These are phyloP conservation scores for Ramaria rubella DNA, from an alignment of 768 basidiomycete genomes.

Conservation along the genomic window DNA sequence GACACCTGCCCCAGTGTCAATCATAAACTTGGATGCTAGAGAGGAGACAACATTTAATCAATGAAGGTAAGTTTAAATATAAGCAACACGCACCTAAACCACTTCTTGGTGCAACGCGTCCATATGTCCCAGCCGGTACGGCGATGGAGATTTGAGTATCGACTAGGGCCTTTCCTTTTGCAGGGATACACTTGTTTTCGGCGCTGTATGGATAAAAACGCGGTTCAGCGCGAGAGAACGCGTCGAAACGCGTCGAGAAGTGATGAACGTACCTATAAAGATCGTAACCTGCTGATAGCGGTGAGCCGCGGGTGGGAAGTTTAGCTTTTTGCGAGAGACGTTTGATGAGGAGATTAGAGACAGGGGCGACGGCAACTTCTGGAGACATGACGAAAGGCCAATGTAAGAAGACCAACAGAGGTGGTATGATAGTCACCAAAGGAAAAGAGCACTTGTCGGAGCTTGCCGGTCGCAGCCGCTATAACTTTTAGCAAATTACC, in stretches of 20 bases:
- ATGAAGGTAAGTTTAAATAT: not conserved
- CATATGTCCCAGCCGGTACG: slow-evolving; percentile 90
- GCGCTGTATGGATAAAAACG: slow-evolving; percentile 44
- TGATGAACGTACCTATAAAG: slow-evolving; percentile 63
- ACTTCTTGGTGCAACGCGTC: slow-evolving; percentile 91
- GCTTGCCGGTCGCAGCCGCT: no score
- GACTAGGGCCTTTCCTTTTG: slow-evolving; percentile 84
- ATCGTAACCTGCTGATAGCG: slow-evolving; percentile 90
- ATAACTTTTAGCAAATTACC: no score
- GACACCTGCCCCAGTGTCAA: slow-evolving; percentile 96
- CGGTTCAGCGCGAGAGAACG: not conserved
- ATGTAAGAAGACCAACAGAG: no score
- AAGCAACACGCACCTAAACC: slow-evolving; percentile 68
- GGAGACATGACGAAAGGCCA: not conserved
- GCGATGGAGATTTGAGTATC: slow-evolving; percentile 92
- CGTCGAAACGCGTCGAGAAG: not conserved
- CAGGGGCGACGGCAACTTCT: slow-evolving; percentile 25
- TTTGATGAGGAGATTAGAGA: slow-evolving; percentile 68
- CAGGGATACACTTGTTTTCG: slow-evolving; percentile 76
- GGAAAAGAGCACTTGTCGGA: no score
- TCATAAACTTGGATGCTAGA: slow-evolving; percentile 92
- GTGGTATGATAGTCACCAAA: no score
- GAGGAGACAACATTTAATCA: slow-evolving; percentile 1
- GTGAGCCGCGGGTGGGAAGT: slow-evolving; percentile 80
- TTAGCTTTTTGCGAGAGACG: slow-evolving; percentile 74